These are phyloP conservation scores for Zymoseptoria pseudotritici DNA, from an alignment of 2,329 filamentous ascomycete genomes.

Conservation along the genomic window DNA sequence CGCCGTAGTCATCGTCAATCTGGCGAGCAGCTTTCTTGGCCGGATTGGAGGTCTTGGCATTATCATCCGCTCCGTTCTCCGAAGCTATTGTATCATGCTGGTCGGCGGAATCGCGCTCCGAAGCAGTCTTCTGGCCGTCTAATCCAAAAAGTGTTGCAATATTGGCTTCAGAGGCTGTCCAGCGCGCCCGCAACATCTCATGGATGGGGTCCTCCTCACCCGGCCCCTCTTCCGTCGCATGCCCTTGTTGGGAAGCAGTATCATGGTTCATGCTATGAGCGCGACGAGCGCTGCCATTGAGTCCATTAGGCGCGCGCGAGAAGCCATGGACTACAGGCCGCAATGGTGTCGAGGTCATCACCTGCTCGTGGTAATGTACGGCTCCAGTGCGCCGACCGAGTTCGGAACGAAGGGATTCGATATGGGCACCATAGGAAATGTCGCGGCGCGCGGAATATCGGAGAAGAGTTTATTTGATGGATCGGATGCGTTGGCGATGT, in stretches of 20 bases:
- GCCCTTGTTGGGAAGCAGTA: conserved; percentile 22
- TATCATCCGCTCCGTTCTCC: conserved; percentile 22
- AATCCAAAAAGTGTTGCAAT: conserved; percentile 67
- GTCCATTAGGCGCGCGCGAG: conserved; percentile 30
- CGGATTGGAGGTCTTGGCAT: conserved; percentile 42
- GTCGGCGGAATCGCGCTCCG: conserved; percentile 23
- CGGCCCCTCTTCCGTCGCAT: conserved; percentile 32
- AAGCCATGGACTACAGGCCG: conserved; percentile 30
- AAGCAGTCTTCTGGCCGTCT: conserved; percentile 18
- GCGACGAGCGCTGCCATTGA: conserved; percentile 32
- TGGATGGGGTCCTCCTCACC: conserved; percentile 42
- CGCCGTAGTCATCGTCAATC: conserved; percentile 79
- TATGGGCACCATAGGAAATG: conserved; percentile 12
- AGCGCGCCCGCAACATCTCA: conserved; percentile 65
- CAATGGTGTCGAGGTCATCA: conserved; percentile 32
- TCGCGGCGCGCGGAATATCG: conserved; percentile 1
- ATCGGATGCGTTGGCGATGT: neutral
- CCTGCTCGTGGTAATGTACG: conserved; percentile 13
- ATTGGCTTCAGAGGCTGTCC: conserved; percentile 67
- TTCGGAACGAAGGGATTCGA: conserved; percentile 3
- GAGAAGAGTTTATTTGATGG: neutral
- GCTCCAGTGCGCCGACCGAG: conserved; percentile 12
- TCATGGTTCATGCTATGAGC: conserved; percentile 41
- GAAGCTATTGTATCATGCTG: conserved; percentile 3
- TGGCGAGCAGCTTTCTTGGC: conserved; percentile 69